These are phyloP conservation scores for Agaricus subrufescens DNA, from an alignment of 768 basidiomycete genomes.

Conservation along the genomic window DNA sequence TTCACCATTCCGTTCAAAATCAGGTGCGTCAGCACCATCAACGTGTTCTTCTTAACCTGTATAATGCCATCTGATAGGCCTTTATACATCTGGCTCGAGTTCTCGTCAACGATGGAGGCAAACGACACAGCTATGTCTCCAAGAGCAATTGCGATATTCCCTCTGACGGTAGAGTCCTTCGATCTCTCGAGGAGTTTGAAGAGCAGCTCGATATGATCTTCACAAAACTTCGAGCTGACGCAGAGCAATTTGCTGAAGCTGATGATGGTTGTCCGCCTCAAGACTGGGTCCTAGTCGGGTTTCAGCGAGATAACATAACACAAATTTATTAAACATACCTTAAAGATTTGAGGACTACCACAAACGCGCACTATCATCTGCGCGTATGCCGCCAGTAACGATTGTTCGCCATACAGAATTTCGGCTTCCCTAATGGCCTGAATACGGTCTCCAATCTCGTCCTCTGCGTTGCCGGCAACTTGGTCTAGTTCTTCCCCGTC, in stretches of 20 bases:
- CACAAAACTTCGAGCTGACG: constrained; percentile 91
- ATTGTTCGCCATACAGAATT: constrained; percentile 77
- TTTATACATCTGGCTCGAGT: constrained; percentile 91
- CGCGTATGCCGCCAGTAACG: constrained; percentile 80
- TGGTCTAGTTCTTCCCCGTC: constrained; percentile 90
- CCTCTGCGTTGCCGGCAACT: constrained; percentile 95
- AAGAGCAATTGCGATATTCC: constrained; percentile 96
- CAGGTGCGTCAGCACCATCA: constrained; percentile 96
- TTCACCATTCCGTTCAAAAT: constrained; percentile 99
- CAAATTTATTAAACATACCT: constrained; percentile 45
- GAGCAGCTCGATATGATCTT: constrained; percentile 78
- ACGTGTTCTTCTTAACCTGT: constrained; percentile 96
- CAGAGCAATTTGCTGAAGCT: constrained; percentile 96
- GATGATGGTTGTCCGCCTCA: constrained; percentile 83
- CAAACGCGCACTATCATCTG: constrained; percentile 90
- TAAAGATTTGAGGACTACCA: constrained; percentile 86
- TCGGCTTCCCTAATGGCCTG: constrained; percentile 81
- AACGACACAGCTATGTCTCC: constrained; percentile 99
- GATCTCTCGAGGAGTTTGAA: constrained; percentile 95
- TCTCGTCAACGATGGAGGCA: constrained; percentile 95
- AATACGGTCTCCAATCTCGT: constrained; percentile 94
- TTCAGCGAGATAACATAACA: background rate
- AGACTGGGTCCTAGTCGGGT: constrained; percentile 65
- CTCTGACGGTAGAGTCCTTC: constrained; percentile 83
- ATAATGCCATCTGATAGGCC: constrained; percentile 85